These are phyloP conservation scores for Meira miltonrushii DNA, from an alignment of 1,284 basidiomycete species.

Conservation along the genomic window DNA sequence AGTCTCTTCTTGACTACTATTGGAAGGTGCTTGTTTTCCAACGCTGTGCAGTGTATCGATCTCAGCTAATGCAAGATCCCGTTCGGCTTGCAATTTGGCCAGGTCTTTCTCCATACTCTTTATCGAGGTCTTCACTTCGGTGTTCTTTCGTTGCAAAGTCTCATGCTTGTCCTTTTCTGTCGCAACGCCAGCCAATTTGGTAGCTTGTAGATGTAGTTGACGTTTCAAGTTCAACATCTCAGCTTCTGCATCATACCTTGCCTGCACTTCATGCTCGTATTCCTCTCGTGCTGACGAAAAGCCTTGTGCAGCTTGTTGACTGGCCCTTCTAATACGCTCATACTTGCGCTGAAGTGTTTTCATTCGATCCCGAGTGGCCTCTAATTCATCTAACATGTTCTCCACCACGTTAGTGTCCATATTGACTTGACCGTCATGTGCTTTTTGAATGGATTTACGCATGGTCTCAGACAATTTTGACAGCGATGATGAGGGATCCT, in stretches of 20 bases:
- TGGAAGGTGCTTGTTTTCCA: slow-evolving; percentile 48
- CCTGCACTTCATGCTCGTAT: slow-evolving; percentile 81
- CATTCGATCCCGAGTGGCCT: slow-evolving; percentile 65
- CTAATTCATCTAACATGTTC: slow-evolving; percentile 66
- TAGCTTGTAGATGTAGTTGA: slow-evolving; percentile 81
- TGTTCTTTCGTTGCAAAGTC: slow-evolving; percentile 69
- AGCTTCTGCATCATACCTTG: slow-evolving; percentile 80
- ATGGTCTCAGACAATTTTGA: slow-evolving; percentile 54
- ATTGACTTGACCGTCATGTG: slow-evolving; percentile 62
- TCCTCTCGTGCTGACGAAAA: slow-evolving; percentile 85
- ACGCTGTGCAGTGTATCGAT: slow-evolving; percentile 78
- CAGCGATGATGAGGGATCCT: not conserved
- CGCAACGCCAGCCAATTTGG: slow-evolving; percentile 72
- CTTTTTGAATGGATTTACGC: slow-evolving; percentile 63
- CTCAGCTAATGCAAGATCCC: slow-evolving; percentile 86
- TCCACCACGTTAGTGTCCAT: slow-evolving; percentile 72
- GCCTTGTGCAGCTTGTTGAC: slow-evolving; percentile 85
- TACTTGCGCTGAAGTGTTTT: slow-evolving; percentile 69
- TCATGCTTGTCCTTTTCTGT: slow-evolving; percentile 68
- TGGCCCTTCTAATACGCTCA: slow-evolving; percentile 73
- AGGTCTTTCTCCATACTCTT: slow-evolving; percentile 76
- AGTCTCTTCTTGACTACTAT: not conserved
- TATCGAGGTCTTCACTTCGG: slow-evolving; percentile 72
- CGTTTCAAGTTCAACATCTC: slow-evolving; percentile 80
- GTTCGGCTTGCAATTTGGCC: slow-evolving; percentile 77